Evolutionary conservation across 2,329 filamentous ascomycete species (phyloP), one percentile per base, ranked within the genome.

Genomic region (Talaromyces islandicus): DNA sequence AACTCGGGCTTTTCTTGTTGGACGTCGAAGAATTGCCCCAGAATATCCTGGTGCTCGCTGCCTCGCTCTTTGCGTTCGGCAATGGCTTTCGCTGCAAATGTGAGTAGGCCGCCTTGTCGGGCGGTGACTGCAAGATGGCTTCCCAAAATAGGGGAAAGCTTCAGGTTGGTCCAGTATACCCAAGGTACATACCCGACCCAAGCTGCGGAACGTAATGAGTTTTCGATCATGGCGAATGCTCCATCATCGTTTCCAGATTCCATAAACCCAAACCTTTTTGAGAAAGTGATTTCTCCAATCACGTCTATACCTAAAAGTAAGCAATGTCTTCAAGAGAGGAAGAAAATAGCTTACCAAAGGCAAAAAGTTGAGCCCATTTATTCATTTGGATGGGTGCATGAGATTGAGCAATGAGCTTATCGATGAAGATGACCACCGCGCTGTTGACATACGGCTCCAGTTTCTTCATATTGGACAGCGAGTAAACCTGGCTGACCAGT

Each of bases 201-300:
- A 11, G 70, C 56, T 7, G 70, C 72, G 7, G 70, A 76, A 1
- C 61, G 57, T 3, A 76, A 61, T 2, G 68, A 68, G 10, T 56
- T 59, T 32, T 75, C 69, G 54, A 77, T 76, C 10, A 66, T 63
- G 7, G 46, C 51, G 58, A 77, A 73, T 1, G 70, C 66, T 4
- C 73, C 73, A 55, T 74, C 69, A 56, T 76, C 73, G 11, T 59
- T 48, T 9, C 67, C 73, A 0, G 59, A 63, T 12, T 73, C 71
- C 63, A 77, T 67, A 60, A 75, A 76, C 21, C 71, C 70, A 58
- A 76, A 76, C 25, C 67, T 65, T 56, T 71, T 68, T 21, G 69
- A 70, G 60, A 75, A 76, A 1, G 74, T 75, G n/a, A 77, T 63
- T 62, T 75, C 73, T 27, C 75, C 75, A 27, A 77, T 78, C 32